Base-by-base conservation (phyloP, 129 eudicot species). In the Smallanthus sonchifolius region DNA sequence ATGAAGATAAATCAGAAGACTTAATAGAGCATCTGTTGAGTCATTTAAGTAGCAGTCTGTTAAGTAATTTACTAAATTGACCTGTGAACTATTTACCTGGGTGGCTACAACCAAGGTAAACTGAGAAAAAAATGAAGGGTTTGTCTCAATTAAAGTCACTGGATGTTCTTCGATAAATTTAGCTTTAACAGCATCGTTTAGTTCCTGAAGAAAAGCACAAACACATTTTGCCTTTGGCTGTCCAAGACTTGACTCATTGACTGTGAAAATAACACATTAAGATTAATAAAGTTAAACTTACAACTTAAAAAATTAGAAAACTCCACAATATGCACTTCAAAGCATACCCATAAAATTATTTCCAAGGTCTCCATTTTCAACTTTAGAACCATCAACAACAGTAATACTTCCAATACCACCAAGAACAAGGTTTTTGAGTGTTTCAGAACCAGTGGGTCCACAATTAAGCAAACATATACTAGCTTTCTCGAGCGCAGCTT, bases 381-480 rank as follows among this genome's bases (percentile, higher is more conserved):
- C 96, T 82, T 90, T 94, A 42, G 96, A 90, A 69, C 97, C 98
- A 56, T 94, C 98, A 75, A 94, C 91, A 66, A 90, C 87, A 5
- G 98, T 94, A 43, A 94, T 88, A 36, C 98, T 94, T 73, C 98
- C 98, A 69, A 94, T 82, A 32, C 98, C 98, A 79, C 96, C 98
- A 78, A 94, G 98, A 67, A 94, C 98, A 30, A 94, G 88, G 76
- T 94, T 94, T 81, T 94, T 94, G 7, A 94, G 81, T 45, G 97
- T 85, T 77, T 94, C 98, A 0, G 98, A 90, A 56, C 98, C 98
- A 42, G 98, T 94, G 47, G 98, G 98, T 2, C 98, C 98, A 81
- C 98, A 94, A 65, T 94, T 94, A 74, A 94, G 91, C 80, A 94
- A 88, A 60, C 98, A 94, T 32, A 94, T 81, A 86, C 98, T 94